A percentile compares a stretch with the other conserved stretches of the same genome.
phyloP scores from a whole-genome alignment of 2,329 filamentous ascomycete species.

The Pseudopyrenochaeta lycopersici region DNA sequence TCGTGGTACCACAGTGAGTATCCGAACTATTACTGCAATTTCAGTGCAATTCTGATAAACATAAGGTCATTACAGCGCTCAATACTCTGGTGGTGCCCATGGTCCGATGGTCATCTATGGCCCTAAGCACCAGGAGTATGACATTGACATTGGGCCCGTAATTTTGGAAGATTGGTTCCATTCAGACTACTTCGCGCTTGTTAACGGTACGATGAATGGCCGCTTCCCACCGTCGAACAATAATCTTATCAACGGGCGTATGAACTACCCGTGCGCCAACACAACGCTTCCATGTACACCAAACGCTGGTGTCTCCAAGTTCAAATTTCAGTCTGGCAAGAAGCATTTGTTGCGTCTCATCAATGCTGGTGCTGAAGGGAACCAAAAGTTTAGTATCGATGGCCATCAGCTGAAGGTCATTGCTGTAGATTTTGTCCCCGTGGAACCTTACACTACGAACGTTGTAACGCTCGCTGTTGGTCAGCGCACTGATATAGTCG shows the following conservation, averaged over 20 bases:
- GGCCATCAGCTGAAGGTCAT: constrained; percentile 53
- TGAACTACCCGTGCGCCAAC: constrained; percentile 37
- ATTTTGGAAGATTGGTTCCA: constrained; percentile 54
- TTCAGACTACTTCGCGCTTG: constrained; percentile 36
- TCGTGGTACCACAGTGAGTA: constrained; percentile 36
- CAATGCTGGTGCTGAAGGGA: constrained; percentile 50
- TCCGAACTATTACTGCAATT: constrained; percentile 3
- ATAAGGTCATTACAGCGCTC: constrained; percentile 46
- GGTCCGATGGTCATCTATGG: constrained; percentile 52
- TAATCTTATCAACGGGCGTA: constrained; percentile 30
- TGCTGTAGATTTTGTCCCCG: constrained; percentile 52
- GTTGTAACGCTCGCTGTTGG: constrained; percentile 52
- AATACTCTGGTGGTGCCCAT: constrained; percentile 49
- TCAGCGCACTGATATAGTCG: constrained; percentile 48
- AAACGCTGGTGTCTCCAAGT: constrained; percentile 40
- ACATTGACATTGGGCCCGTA: constrained; percentile 52
- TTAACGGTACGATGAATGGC: constrained; percentile 38
- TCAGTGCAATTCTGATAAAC: neutral
- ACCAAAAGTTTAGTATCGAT: constrained; percentile 54
- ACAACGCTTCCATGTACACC: constrained; percentile 35
- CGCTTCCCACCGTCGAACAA: constrained; percentile 30
- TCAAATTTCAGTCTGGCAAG: constrained; percentile 53
- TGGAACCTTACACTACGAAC: constrained; percentile 50
- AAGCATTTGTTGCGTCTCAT: constrained; percentile 53
- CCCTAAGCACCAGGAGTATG: constrained; percentile 47